Conservation (phyloP, 306 rosid genomes). For the Castanopsis chinensis region DNA sequence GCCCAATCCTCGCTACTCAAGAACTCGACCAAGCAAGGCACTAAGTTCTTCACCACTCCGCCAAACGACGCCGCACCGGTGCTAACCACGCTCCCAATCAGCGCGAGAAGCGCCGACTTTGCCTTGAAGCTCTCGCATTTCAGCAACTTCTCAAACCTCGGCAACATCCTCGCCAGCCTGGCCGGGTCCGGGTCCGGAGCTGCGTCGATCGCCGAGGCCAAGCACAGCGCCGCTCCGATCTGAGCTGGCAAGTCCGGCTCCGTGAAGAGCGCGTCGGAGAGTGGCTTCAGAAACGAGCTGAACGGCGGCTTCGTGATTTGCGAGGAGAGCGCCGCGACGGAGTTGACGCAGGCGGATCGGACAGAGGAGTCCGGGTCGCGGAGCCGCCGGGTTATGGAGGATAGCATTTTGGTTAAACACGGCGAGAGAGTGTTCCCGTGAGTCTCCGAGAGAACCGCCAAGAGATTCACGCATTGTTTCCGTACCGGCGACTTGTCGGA, state of each 20-base stretch:
- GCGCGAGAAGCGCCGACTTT: conserved; percentile 66
- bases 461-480: conserved; percentile 72
- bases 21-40: conserved; percentile 63
- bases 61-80: conserved; percentile 64
- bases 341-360: conserved; percentile 83
- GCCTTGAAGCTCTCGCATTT: conserved; percentile 73
- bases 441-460: conserved; percentile 62
- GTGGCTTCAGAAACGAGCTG: conserved; percentile 64
- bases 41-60: conserved; percentile 51
- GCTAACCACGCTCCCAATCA: conserved; percentile 66
- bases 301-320: conserved; percentile 74
- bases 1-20: conserved; percentile 80
- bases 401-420: conserved; percentile 61
- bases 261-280: conserved; percentile 80
- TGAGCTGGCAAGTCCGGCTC: conserved; percentile 88
- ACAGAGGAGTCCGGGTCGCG: conserved; percentile 91
- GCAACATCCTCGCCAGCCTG: conserved; percentile 71
- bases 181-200: conserved; percentile 72
- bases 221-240: conserved; percentile 80
- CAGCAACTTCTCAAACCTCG: conserved; percentile 72
- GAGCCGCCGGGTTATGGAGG: conserved; percentile 61
- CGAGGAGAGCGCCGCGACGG: conserved; percentile 66
- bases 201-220: conserved; percentile 73
- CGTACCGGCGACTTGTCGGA: conserved; percentile 85
- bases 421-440: conserved; percentile 80